phyloP scores from a whole-genome alignment of 225 moss, liverwort and hornwort species.

The Straminergon stramineum region DNA sequence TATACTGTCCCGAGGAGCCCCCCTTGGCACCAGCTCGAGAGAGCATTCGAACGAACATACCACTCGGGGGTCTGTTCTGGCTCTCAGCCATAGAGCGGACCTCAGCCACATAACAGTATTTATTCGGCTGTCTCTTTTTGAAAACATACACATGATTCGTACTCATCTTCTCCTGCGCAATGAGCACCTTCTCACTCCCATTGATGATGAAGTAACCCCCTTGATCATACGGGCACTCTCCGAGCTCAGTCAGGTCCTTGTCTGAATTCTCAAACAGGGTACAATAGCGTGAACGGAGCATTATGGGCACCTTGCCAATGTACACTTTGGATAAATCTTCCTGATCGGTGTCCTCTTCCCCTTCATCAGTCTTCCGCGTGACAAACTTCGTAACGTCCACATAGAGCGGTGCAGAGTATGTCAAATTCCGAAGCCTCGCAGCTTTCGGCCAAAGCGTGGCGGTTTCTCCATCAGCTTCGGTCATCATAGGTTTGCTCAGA shows the following conservation, averaged over 20 bases:
- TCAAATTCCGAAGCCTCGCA: constrained; percentile 91
- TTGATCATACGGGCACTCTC: constrained; percentile 99
- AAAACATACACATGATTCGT: constrained; percentile 99
- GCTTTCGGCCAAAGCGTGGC: constrained; percentile 98
- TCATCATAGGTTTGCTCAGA: constrained; percentile 99
- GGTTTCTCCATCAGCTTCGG: constrained; percentile 97
- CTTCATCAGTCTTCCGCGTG: constrained; percentile 77
- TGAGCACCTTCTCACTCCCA: constrained; percentile 97
- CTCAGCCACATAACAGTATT: constrained; percentile 94
- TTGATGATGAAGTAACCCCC: constrained; percentile 98
- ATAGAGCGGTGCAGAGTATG: constrained; percentile 94
- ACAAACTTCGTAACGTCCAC: constrained; percentile 96
- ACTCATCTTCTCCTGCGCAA: constrained; percentile 99
- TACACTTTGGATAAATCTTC: constrained; percentile 97
- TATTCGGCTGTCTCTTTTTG: constrained; percentile 96
- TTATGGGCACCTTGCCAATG: constrained; percentile 98
- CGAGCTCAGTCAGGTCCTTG: constrained; percentile 96
- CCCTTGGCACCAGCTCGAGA: constrained; percentile 98
- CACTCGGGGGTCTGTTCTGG: constrained; percentile 97
- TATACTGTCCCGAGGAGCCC: constrained; percentile 95
- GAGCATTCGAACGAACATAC: constrained; percentile 99
- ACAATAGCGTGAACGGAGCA: constrained; percentile 94
- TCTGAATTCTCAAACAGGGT: constrained; percentile 94
- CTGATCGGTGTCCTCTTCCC: constrained; percentile 81
- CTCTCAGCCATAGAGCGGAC: constrained; percentile 99